Base-by-base conservation (phyloP, 495 filamentous ascomycete species). In the Saxophila tyrrhenica region DNA sequence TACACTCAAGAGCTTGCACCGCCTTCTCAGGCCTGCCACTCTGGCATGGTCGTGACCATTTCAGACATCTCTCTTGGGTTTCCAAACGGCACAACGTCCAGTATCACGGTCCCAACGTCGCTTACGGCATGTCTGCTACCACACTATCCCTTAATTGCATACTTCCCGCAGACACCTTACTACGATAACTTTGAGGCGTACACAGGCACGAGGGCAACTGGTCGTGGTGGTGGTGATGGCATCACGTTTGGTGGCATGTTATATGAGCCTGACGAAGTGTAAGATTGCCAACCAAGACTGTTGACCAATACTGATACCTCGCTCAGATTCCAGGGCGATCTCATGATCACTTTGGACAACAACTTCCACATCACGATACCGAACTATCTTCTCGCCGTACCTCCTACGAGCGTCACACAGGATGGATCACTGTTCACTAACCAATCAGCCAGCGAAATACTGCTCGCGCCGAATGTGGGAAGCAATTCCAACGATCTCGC, bases 321-420 rank as follows among this genome's bases (percentile, higher is more conserved):
- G 48, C 9, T 13, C 22, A 50, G 48, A 5, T 50, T n/a, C 48
- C 2, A 11, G 24, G 48, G 48, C 2, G 15, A 11, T 19, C 25
- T 50, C 24, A 35, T 5, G n/a, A 32, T 50, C 23, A 19, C 17
- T 2, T 16, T 50, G 16, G 17, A 50, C 48, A 64, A 39, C 20
- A 57, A 62, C 23, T 45, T 67, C 21, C 65, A 55, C 21, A 24
- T 68, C 43, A 58, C 46, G 32, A 56, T 69, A 13, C 60, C 60
- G 1, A 74, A 72, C 55, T 64, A 59, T 35, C 69, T 72, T 48
- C 64, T 71, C 16, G 58, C 73, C 15, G 54, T 65, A 15, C 2
- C 22, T 8, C 42, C 42, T 7, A 45, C 9, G 42, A 9, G 9
- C 19, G 20, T 10, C 42, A 63, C 9, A 16, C 9, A 29, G 0